Evolutionary conservation across 2,329 filamentous ascomycete genomes (phyloP).

Genomic region (Elsinoe necatrix): DNA sequence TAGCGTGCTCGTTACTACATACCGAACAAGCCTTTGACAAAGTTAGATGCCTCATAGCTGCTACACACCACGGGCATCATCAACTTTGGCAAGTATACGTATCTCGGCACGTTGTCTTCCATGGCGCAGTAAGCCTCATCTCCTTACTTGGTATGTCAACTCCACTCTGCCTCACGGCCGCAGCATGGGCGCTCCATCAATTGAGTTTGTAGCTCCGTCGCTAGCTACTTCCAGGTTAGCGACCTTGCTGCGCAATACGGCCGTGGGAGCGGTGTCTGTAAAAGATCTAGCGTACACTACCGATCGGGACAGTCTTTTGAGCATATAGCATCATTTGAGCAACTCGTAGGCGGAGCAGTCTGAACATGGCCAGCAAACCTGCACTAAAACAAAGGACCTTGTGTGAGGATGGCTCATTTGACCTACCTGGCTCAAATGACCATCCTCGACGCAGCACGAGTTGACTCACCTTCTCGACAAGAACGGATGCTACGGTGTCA

Average conservation of each 20-base stretch:
- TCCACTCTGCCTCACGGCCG: background rate
- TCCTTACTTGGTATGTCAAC: background rate
- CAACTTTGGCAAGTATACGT: background rate
- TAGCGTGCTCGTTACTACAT: no score
- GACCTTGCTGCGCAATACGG: background rate
- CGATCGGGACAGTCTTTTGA: background rate
- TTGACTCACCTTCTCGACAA: background rate
- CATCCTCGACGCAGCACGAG: background rate
- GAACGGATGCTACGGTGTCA: background rate
- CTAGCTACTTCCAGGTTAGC: background rate
- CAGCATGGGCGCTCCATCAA: background rate
- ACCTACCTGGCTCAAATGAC: background rate
- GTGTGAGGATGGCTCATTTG: background rate
- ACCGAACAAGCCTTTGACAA: no score
- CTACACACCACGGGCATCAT: background rate
- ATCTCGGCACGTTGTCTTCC: background rate
- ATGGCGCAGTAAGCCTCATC: background rate
- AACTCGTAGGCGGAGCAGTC: background rate
- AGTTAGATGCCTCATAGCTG: background rate
- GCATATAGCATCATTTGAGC: background rate
- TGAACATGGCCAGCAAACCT: no score
- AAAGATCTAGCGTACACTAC: background rate
- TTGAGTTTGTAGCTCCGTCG: background rate
- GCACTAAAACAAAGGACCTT: no score
- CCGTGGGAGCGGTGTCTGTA: constrained; percentile 11